Evolutionary conservation across 2,329 filamentous ascomycete genomes (phyloP), one percentile per base, ranked within the genome.

Genomic region (Eutypella sp.): DNA sequence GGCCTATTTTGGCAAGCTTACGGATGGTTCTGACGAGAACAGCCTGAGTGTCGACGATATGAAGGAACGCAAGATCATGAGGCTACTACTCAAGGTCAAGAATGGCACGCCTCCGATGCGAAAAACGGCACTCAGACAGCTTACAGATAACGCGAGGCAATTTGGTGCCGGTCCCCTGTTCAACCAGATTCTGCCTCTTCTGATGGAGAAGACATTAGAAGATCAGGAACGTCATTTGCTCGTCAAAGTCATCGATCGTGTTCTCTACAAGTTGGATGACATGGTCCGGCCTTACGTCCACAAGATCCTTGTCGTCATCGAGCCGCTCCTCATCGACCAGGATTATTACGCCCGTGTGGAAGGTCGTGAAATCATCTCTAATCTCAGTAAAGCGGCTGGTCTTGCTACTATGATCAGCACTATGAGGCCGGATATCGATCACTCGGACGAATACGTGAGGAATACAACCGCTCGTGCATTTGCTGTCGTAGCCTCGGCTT

Each of bases 281-380:
- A 78, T 97, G 54, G 93, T 99, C 44, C 83, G 93, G 34, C 93
- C 93, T 19, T 99, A 92, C 54, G 92, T 96, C 15, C 95, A 99
- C 74, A 97, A 97, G 73, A 99, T 99, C 51, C 71, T 99, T 47
- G 93, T 99, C 44, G 93, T 99, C 62, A 99, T 99, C 58, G 95
- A 99, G 67, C 93, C 93, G n/a, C 76, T 99, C 41, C 86, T 99
- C 55, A 99, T 99, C 61, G 95, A 99, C 63, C 93, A 99, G 71
- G 95, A 99, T 70, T 99, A 99, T 71, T 99, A 99, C 67, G 93
- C 95, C 36, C 86, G 93, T 65, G 93, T 99, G 5, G 93, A 99
- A 68, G 93, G 93, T 67, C 89, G 93, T 57, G 93, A 99, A 67
- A 99, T 99, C 58, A 99, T 99, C 58, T 97, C 92, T 45, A 99